These are phyloP conservation scores for Galerina marginata DNA, from an alignment of 768 basidiomycete genomes.

Conservation along the genomic window DNA sequence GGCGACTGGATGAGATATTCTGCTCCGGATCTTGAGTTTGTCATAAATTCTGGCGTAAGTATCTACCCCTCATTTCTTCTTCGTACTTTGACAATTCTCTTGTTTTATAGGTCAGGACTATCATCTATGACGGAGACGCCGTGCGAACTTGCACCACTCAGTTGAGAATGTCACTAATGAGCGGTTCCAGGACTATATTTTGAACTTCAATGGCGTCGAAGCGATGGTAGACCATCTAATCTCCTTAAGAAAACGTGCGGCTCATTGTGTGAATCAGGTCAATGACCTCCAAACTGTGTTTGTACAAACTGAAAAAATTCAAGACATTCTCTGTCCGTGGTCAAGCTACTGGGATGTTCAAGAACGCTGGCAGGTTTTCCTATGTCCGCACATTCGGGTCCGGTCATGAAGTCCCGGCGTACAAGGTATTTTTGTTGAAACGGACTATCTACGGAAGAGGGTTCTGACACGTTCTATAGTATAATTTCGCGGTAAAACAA, in stretches of 20 bases:
- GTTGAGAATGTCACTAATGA: not conserved
- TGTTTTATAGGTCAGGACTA: constrained; percentile 42
- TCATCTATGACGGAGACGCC: constrained; percentile 63
- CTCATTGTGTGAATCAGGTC: constrained; percentile 36
- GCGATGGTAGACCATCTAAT: constrained; percentile 47
- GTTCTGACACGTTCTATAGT: constrained; percentile 20
- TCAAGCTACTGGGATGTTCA: constrained; percentile 53
- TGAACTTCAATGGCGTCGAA: constrained; percentile 62
- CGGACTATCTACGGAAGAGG: not conserved
- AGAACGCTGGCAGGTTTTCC: constrained; percentile 63
- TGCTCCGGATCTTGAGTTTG: constrained; percentile 55
- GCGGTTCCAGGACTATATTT: constrained; percentile 49
- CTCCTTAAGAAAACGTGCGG: not conserved
- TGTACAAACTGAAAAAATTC: constrained; percentile 49
- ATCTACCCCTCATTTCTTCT: not conserved
- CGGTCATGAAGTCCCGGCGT: constrained; percentile 55
- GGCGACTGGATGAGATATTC: constrained; percentile 66
- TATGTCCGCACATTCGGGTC: constrained; percentile 58
- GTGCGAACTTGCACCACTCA: constrained; percentile 33
- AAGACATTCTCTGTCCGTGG: constrained; percentile 57
- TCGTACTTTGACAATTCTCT: not conserved
- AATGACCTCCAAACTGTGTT: constrained; percentile 50
- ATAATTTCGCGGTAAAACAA: constrained; percentile 15
- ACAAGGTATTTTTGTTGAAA: constrained; percentile 32
- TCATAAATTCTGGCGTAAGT: constrained; percentile 59